Evolutionary conservation across 2,329 filamentous ascomycete genomes (phyloP), one percentile per base, ranked within the genome.

Genomic region (Rhexocercosporidium sp.): DNA sequence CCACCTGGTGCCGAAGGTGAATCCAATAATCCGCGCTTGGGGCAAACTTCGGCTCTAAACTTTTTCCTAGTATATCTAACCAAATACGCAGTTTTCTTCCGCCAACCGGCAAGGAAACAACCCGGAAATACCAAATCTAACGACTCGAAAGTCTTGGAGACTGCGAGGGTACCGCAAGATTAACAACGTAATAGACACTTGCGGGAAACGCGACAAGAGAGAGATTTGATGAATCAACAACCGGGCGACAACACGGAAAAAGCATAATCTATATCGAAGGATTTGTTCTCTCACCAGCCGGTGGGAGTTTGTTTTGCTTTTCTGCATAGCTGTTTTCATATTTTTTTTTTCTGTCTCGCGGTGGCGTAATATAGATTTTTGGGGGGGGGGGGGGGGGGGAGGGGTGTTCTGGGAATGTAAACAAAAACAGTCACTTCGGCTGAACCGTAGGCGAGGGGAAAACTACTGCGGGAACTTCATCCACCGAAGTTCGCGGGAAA

Each of bases 201-300:
- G 34, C 20, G 14, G 22, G 47, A 3, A 51, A 51, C 20, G 12
- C 47, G 8, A 51, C 12, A 16, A 25, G 11, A 20, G n/a, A n/a
- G n/a, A n/a, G n/a, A n/a, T n/a, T n/a, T n/a, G n/a, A n/a, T n/a
- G n/a, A n/a, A n/a, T n/a, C n/a, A n/a, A n/a, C n/a, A n/a, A n/a
- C n/a, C n/a, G n/a, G n/a, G n/a, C n/a, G n/a, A n/a, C n/a, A n/a
- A n/a, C n/a, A 47, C 44, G 11, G 8, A 57, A 57, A 57, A 57
- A 57, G 54, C 54, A 57, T 51, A 57, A 57, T 16, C 54, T 37
- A 41, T 57, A 14, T 39, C 54, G 34, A 57, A 57, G 54, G 54
- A 34, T 57, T 57, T 41, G 54, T 57, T 39, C 54, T 57, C 34
- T 11, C 34, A 57, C 54, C 12, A 57, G 11, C 54, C 54, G 54